These are phyloP conservation scores for Parietaria judaica DNA, from an alignment of 306 rosid genomes.

Conservation along the genomic window DNA sequence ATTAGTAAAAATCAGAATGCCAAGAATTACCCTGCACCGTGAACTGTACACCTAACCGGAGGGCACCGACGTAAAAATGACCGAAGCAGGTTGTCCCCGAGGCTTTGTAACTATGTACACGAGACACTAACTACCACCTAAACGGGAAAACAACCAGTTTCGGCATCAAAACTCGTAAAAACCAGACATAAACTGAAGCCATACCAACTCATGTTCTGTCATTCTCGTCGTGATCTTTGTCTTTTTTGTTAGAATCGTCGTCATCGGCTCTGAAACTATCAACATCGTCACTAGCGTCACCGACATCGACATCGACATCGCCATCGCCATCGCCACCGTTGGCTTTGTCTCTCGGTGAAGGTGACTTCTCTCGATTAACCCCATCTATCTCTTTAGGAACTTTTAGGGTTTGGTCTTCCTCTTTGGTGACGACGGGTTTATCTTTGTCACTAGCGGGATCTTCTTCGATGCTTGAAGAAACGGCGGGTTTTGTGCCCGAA, in stretches of 20 bases:
- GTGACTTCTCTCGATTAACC: conserved; percentile 26
- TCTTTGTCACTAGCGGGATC: conserved; percentile 22
- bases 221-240: conserved; percentile 22
- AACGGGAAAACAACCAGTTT: conserved; percentile 23
- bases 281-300: conserved; percentile 26
- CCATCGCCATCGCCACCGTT: conserved; percentile 29
- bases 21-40: conserved; percentile 17
- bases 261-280: conserved; percentile 28
- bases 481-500: conserved; percentile 31
- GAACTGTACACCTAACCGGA: conserved; percentile 48
- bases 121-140: conserved; percentile 15
- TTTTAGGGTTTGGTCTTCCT: conserved; percentile 30
- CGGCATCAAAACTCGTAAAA: conserved; percentile 22
- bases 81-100: conserved; percentile 28
- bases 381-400: conserved; percentile 28
- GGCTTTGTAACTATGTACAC: conserved; percentile 51
- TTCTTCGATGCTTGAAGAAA: conserved; percentile 34
- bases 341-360: conserved; percentile 28
- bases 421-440: conserved; percentile 23
- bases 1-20: conserved; percentile 19
- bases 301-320: conserved; percentile 20
- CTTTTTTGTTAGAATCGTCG: conserved; percentile 22
- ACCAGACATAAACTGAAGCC: conserved; percentile 21
- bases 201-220: conserved; percentile 10
- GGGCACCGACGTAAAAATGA: conserved; percentile 34